Percentiles rank a stretch among this genome's conserved stretches.
These are phyloP conservation scores for Perilla frutescens DNA, from an alignment of 257 asterid species.

Conservation along the genomic window DNA sequence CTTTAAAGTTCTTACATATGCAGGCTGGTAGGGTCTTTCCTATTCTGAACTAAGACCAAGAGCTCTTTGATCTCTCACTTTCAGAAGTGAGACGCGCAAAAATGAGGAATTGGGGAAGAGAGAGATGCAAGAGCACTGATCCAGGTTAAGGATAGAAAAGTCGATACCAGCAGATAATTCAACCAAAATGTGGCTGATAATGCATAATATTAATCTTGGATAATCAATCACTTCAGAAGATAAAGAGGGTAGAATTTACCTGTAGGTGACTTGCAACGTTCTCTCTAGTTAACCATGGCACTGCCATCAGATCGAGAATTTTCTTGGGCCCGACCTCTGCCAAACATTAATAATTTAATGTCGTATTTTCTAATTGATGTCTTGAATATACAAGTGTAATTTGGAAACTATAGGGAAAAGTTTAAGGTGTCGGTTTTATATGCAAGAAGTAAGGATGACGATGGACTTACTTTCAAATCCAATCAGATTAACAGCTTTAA, in stretches of 20 bases:
- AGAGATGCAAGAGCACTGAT: neutral
- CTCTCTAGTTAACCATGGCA: conserved; percentile 87
- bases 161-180: neutral
- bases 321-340: conserved; percentile 96
- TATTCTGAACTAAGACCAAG: conserved; percentile 2
- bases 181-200: neutral
- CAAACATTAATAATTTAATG: neutral
- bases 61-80: neutral
- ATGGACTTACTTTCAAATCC: conserved; percentile 74
- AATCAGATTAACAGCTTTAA: conserved; percentile 84
- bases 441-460: neutral
- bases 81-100: neutral
- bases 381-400: neutral
- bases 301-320: conserved; percentile 86
- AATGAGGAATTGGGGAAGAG: neutral
- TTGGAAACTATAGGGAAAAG: neutral
- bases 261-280: conserved; percentile 95
- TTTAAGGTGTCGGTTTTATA: conserved; percentile 1
- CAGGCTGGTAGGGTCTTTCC: neutral
- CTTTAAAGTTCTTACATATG: neutral
- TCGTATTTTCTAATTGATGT: neutral
- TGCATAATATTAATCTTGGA: neutral
- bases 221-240: neutral
- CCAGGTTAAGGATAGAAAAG: neutral
- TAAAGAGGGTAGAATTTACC: conserved; percentile 47